phyloP scores from a whole-genome alignment of 306 rosid species.

The Rosa persica region DNA sequence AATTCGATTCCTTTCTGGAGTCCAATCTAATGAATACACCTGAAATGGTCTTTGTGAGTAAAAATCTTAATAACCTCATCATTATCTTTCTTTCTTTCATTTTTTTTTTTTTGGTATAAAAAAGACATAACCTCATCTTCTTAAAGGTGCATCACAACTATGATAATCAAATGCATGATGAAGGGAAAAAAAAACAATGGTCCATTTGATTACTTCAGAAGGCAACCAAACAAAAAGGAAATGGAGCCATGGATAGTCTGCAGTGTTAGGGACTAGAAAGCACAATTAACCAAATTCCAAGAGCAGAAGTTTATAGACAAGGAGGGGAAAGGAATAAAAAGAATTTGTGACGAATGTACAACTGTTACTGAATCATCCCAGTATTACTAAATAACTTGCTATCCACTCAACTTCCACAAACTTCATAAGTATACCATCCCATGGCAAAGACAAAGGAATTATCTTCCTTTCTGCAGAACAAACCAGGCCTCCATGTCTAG shows the following conservation, averaged over 20 bases:
- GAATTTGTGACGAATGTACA: neutral
- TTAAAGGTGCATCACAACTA: neutral
- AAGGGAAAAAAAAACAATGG: neutral
- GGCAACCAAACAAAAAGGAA: neutral
- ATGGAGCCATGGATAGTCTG: neutral
- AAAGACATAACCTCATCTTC: neutral
- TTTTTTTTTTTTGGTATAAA: neutral
- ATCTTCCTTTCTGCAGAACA: neutral
- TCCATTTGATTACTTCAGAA: neutral
- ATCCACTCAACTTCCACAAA: neutral
- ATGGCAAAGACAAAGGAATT: neutral
- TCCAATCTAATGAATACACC: slow-evolving; percentile 99
- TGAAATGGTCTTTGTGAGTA: slow-evolving; percentile 30
- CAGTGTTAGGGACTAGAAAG: neutral
- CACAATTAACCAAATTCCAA: neutral
- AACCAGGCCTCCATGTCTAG: neutral
- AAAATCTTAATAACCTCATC: slow-evolving; percentile 1
- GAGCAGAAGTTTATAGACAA: neutral
- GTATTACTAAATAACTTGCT: neutral
- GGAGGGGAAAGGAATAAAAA: neutral
- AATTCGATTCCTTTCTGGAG: slow-evolving; percentile 77
- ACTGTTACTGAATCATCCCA: neutral
- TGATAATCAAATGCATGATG: neutral
- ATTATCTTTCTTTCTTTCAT: neutral
- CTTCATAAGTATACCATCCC: neutral